phyloP scores from a whole-genome alignment of 768 basidiomycete species.

The Paxillus involutus region DNA sequence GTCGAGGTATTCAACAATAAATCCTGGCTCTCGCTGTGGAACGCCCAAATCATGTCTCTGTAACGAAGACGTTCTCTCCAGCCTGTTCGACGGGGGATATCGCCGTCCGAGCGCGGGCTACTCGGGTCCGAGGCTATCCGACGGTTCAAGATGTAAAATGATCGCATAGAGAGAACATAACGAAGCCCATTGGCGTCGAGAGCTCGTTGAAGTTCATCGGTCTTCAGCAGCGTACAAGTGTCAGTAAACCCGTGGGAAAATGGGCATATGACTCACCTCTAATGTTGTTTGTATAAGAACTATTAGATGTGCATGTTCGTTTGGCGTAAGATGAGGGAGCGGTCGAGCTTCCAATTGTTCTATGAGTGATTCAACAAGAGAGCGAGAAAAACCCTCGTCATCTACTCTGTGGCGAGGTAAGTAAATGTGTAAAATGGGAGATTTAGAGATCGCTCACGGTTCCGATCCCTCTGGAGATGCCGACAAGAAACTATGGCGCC shows the following conservation, averaged over 20 bases:
- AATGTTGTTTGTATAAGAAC: conserved; percentile 86
- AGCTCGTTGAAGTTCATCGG: conserved; percentile 87
- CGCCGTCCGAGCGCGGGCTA: conserved; percentile 44
- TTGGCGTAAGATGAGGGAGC: conserved; percentile 68
- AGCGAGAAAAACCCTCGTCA: conserved; percentile 59
- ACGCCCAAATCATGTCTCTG: conserved; percentile 97
- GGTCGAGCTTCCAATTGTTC: conserved; percentile 61
- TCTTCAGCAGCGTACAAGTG: conserved; percentile 42
- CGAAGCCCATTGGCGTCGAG: conserved; percentile 91
- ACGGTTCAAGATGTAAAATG: conserved; percentile 82
- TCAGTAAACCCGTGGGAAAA: background rate
- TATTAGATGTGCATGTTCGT: conserved; percentile 81
- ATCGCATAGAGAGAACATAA: conserved; percentile 90
- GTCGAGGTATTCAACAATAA: conserved; percentile 71
- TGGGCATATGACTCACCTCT: conserved; percentile 57
- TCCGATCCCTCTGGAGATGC: conserved; percentile 40
- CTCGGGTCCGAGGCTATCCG: conserved; percentile 50
- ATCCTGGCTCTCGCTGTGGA: conserved; percentile 92
- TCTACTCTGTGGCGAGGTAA: conserved; percentile 38
- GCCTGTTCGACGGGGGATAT: conserved; percentile 46
- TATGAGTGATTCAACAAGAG: conserved; percentile 60
- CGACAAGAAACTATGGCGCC: conserved; percentile 57
- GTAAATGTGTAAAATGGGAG: background rate
- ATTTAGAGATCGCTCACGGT: conserved; percentile 38
- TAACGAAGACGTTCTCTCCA: conserved; percentile 80